Evolutionary conservation across 2,329 filamentous ascomycete species (phyloP), one percentile per base, ranked within the genome.

Genomic region (Penicillium sp.): DNA sequence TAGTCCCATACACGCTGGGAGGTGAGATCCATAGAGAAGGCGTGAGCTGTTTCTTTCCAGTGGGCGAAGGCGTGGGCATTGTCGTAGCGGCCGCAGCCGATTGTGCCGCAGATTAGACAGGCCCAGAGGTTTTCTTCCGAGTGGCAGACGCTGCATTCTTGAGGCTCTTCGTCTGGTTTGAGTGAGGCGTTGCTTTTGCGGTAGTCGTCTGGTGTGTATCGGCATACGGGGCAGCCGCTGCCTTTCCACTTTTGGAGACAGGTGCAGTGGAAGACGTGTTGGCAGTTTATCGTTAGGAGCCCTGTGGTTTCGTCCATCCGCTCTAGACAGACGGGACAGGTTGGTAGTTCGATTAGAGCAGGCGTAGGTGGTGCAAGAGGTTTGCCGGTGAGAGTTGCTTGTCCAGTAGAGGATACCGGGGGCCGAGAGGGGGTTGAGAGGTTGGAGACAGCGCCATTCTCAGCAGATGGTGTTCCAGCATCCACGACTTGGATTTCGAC

Each of bases 1-100:
- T 99, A 99, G 74, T 99, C 94, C 94, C 94, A 99, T 1, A 99
- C 92, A 66, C 96, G 89, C 72, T 99, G 93, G 0, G 92, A 96
- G 59, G 89, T 86, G 37, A 97, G 85, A 71, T 99, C 94, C 72
- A 99, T 89, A 26, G 92, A 89, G 70, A 96, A 99, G 61, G 89
- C 89, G 73, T 99, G 94, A 4, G 86, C 85, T 3, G 90, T 95
- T 53, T 90, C 84, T 74, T 95, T 92, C 85, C 91, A 97, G 74
- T 97, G 92, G 13, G 90, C 88, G 72, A 96, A 96, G 34, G 93
- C 92, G 68, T 97, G 92, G 0, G 92, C 94, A 29, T 88, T 86
- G 72, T 97, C 95, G 72, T 99, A 99, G 31, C 94, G 86, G 1
- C 94, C 94, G 69, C 94, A 99, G 1, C 94, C 94, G 26, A 96